Evolutionary conservation across 2,329 filamentous ascomycete species (phyloP).

Genomic region (Fusarium oxysporum): DNA sequence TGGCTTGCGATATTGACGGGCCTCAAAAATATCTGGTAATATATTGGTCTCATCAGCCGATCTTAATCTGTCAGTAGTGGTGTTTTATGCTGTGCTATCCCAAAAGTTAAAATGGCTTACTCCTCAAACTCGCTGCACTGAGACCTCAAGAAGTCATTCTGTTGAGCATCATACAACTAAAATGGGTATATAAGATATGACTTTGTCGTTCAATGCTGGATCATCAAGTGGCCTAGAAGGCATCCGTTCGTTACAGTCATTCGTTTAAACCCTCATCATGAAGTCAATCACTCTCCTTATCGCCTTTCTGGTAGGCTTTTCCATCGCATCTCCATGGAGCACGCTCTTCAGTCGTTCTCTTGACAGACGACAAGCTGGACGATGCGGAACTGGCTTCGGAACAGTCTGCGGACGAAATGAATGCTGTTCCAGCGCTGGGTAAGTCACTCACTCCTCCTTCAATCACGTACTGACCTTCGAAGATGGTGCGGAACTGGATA

Average conservation of each 20-base stretch:
- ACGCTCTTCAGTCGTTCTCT: background rate
- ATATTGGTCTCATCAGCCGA: conserved; percentile 1
- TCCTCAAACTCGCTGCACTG: background rate
- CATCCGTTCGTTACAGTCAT: conserved; percentile 42
- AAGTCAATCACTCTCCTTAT: conserved; percentile 15
- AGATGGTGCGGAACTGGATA: conserved; percentile 67
- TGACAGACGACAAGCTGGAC: conserved; percentile 49
- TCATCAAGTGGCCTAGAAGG: background rate
- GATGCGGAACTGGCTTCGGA: conserved; percentile 56
- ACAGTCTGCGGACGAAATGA: conserved; percentile 50
- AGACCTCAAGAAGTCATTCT: background rate
- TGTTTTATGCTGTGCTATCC: background rate
- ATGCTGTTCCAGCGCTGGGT: conserved; percentile 59
- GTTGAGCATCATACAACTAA: accelerated
- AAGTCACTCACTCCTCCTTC: background rate
- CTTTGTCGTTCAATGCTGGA: background rate
- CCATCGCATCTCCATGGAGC: background rate
- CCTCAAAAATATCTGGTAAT: background rate
- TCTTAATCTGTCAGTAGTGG: background rate
- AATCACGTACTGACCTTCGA: background rate
- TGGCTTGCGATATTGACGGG: conserved; percentile 3
- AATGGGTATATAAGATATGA: conserved; percentile 9
- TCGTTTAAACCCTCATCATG: conserved; percentile 32
- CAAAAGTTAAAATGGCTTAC: background rate
- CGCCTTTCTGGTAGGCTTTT: conserved; percentile 9